These are phyloP conservation scores for Gossypium arboreum DNA, from an alignment of 345 rosid species.

Conservation along the genomic window DNA sequence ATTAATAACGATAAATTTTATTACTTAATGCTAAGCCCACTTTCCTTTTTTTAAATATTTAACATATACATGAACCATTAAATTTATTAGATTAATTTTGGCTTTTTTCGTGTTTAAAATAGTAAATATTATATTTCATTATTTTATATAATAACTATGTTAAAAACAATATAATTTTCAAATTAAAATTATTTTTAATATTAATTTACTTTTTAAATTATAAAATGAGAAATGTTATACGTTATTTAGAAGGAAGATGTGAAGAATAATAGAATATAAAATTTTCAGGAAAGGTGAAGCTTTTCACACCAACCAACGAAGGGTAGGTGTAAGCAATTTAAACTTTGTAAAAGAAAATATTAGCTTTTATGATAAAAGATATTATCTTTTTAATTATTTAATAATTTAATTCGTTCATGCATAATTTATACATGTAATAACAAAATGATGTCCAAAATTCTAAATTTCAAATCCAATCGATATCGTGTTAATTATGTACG, in stretches of 20 bases:
- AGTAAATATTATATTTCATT: neutral
- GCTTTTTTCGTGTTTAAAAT: neutral
- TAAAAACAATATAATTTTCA: neutral
- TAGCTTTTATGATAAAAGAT: no score
- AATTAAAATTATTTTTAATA: neutral
- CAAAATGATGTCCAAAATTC: no score
- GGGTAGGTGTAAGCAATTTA: neutral
- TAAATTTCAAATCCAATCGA: no score
- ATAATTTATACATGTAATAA: no score
- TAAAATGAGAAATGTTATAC: neutral
- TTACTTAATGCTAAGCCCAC: neutral
- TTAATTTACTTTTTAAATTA: neutral
- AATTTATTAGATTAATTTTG: no score
- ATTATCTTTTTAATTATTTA: neutral
- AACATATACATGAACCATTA: no score
- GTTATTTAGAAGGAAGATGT: neutral
- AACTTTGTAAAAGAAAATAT: neutral
- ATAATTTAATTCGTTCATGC: no score
- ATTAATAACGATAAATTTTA: neutral
- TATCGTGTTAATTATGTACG: no score
- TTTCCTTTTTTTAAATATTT: neutral
- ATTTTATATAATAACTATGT: neutral
- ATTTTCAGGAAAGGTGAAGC: neutral
- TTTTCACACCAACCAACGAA: neutral
- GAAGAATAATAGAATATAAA: neutral